Evolutionary conservation across 2,329 filamentous ascomycete genomes (phyloP).

Genomic region (Mollisiaceae sp.): DNA sequence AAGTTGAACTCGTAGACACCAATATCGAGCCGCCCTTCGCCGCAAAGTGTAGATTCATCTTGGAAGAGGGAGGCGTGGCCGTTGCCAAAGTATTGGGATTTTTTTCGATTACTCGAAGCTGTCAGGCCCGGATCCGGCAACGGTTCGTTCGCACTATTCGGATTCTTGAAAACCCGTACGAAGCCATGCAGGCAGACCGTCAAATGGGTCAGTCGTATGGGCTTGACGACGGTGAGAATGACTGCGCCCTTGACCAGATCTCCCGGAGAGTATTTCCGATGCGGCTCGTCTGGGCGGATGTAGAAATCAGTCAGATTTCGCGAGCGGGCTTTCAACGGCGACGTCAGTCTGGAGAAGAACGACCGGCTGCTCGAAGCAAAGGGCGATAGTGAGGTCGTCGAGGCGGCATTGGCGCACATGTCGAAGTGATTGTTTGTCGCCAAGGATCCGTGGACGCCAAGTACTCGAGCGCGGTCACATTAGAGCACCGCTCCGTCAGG

Average conservation of each 20-base stretch:
- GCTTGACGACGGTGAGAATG: slow-evolving; percentile 73
- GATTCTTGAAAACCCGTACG: slow-evolving; percentile 76
- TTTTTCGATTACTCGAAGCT: slow-evolving; percentile 45
- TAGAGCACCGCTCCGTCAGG: slow-evolving; percentile 6
- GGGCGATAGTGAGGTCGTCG: slow-evolving; percentile 34
- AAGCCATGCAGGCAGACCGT: slow-evolving; percentile 79
- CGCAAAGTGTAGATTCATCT: slow-evolving; percentile 80
- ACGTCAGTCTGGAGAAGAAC: slow-evolving; percentile 50
- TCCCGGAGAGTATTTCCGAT: slow-evolving; percentile 76
- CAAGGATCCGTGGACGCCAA: slow-evolving; percentile 34
- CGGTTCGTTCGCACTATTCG: slow-evolving; percentile 59
- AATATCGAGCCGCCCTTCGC: slow-evolving; percentile 75
- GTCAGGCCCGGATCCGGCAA: slow-evolving; percentile 45
- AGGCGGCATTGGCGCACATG: slow-evolving; percentile 43
- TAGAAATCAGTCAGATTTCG: slow-evolving; percentile 80
- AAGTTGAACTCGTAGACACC: slow-evolving; percentile 83
- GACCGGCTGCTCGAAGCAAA: slow-evolving; percentile 37
- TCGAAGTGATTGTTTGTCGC: slow-evolving; percentile 31
- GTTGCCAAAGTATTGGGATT: slow-evolving; percentile 69
- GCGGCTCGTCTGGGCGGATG: slow-evolving; percentile 76
- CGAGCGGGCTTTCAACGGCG: slow-evolving; percentile 50
- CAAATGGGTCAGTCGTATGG: slow-evolving; percentile 78
- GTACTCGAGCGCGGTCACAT: slow-evolving; percentile 17
- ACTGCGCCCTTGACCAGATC: slow-evolving; percentile 76
- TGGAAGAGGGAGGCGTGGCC: slow-evolving; percentile 82